Base-by-base conservation (phyloP, 2,329 filamentous ascomycete genomes). In the Fragosphaeria purpurea region DNA sequence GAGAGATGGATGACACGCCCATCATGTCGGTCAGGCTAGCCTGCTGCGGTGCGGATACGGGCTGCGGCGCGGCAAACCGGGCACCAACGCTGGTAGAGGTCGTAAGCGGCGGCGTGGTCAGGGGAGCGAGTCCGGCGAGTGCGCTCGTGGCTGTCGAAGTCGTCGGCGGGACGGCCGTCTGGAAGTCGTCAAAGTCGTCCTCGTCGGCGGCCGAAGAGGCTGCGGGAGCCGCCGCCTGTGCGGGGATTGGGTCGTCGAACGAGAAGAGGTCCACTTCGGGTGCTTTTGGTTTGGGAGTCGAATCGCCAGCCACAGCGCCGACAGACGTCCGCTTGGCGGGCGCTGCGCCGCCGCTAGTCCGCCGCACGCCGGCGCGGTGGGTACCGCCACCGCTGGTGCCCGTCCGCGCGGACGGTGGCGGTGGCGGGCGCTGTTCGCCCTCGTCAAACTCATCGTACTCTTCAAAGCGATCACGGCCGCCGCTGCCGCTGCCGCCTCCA, bases 371-470 rank as follows among this genome's bases (percentile, higher is more conserved):
- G 72, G 72, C 37, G 72, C 70, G 31, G 79, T 31, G 6, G 35
- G 35, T 46, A 35, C 35, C 10, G 68, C 39, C 37, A 33, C 47
- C 35, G 52, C 77, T 70, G 46, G 69, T 69, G 46, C 76, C 74
- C 32, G 65, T 12, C 6, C 32, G 9, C 32, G 50, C 12, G 7
- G 44, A 60, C 1, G 65, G 61, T 33, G 50, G 30, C 10, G 44
- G 60, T 1, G 65, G 61, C 5, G 59, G 50, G 31, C 71, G 71
- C 49, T 68, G 62, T 37, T 74, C 69, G 41, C 77, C 88, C 61
- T 95, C 93, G 50, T 97, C 91, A 61, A 85, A 91, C 67, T 98
- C 93, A 63, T 98, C 90, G 62, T 98, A 98, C 67, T 96, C 93
- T 59, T 97, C 91, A 59, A 96, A 98, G 57, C 84, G 80, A 57